Conservation (phyloP, 2,329 filamentous ascomycete species). For the Ophiostoma fasciatum region DNA sequence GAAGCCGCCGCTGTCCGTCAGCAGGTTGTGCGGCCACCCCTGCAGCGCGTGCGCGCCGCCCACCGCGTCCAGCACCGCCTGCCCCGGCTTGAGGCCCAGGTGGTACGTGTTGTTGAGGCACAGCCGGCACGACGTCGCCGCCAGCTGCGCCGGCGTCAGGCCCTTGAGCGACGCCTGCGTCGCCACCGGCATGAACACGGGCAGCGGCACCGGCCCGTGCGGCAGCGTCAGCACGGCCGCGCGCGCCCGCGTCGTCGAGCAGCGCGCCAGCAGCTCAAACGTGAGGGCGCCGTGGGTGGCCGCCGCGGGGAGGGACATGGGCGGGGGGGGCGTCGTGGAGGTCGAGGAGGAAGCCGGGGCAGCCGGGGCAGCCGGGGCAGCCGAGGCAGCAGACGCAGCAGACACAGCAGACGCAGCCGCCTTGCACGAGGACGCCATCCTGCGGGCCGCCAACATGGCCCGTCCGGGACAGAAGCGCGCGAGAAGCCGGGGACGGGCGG, state of each 20-base stretch:
- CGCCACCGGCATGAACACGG: conserved; percentile 96
- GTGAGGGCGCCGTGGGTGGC: conserved; percentile 18
- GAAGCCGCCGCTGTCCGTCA: conserved; percentile 75
- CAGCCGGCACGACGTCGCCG: conserved; percentile 73
- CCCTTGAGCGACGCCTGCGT: conserved; percentile 95
- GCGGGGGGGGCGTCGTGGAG: not conserved
- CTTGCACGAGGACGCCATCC: conserved; percentile 13
- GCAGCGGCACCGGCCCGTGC: conserved; percentile 79
- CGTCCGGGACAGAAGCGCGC: not conserved
- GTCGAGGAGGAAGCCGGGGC: not conserved
- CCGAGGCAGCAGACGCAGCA: not conserved
- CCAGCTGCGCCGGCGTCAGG: conserved; percentile 80
- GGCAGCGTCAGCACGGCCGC: conserved; percentile 78
- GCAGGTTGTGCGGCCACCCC: conserved; percentile 87
- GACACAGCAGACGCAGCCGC: not conserved
- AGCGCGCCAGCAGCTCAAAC: conserved; percentile 16
- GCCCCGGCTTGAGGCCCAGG: conserved; percentile 84
- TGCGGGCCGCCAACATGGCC: conserved; percentile 8
- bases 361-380: not conserved
- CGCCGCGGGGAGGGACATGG: conserved; percentile 2
- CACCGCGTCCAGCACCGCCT: conserved; percentile 71
- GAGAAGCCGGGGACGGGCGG: not conserved
- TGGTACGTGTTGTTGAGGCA: conserved; percentile 99
- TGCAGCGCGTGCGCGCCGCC: conserved; percentile 92
- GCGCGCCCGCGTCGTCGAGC: conserved; percentile 74